phyloP scores from a whole-genome alignment of 257 asterid species.

The Oldenlandia corymbosa region DNA sequence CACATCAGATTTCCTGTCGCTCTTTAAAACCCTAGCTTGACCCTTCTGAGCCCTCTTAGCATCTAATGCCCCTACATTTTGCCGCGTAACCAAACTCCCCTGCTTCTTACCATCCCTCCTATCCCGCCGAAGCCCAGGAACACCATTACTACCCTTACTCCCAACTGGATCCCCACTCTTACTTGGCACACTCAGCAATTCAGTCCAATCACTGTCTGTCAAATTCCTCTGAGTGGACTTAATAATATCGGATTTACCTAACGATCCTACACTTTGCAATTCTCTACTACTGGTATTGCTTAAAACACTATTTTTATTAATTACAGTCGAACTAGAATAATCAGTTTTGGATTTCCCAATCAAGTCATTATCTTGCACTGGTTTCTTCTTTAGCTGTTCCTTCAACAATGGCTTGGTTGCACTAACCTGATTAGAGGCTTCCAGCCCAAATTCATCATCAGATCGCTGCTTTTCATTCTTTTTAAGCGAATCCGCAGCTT shows the following conservation, averaged over 20 bases:
- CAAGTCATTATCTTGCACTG: conserved; percentile 26
- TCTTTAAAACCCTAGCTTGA: conserved; percentile 38
- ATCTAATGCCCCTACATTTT: conserved; percentile 33
- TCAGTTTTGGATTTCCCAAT: conserved; percentile 16
- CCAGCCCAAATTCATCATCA: conserved; percentile 45
- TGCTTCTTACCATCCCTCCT: conserved; percentile 47
- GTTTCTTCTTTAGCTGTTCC: conserved; percentile 81
- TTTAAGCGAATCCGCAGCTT: conserved; percentile 91
- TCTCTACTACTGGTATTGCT: conserved; percentile 22
- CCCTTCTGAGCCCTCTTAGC: conserved; percentile 35
- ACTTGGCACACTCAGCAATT: conserved; percentile 68
- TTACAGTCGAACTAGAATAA: conserved; percentile 24
- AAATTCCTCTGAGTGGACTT: conserved; percentile 30
- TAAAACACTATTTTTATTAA: conserved; percentile 26
- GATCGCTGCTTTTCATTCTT: conserved; percentile 59
- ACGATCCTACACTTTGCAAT: conserved; percentile 29
- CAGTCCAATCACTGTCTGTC: conserved; percentile 91
- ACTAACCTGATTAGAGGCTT: conserved; percentile 29
- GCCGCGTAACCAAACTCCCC: conserved; percentile 36
- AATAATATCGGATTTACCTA: conserved; percentile 35
- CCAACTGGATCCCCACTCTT: conserved; percentile 32
- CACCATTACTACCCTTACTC: conserved; percentile 37
- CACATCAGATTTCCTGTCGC: conserved; percentile 39
- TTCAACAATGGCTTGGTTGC: conserved; percentile 58
- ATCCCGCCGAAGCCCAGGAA: conserved; percentile 26